Percentiles rank a stretch among this genome's conserved stretches.
These are phyloP conservation scores for Pseudogymnoascus sp. DNA, from an alignment of 2,329 filamentous ascomycete genomes.

Conservation along the genomic window DNA sequence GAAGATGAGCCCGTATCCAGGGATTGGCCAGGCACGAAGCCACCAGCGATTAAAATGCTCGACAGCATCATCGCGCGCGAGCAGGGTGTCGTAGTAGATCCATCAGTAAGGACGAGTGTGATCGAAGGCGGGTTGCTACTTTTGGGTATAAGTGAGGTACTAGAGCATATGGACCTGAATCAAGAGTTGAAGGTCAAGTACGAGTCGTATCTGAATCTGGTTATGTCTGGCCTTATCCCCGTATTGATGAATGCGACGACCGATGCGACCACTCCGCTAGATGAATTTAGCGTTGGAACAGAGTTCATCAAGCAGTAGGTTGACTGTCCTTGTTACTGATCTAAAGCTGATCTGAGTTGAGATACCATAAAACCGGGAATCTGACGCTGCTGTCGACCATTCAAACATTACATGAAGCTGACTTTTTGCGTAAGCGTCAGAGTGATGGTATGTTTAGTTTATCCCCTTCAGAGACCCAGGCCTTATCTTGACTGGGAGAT, in stretches of 20 bases:
- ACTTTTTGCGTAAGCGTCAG: neutral
- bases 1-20: neutral
- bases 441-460: conserved; percentile 1
- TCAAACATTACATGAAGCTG: neutral
- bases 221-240: neutral
- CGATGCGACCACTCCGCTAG: conserved; percentile 3
- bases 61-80: conserved; percentile 10
- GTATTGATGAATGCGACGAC: conserved; percentile 4
- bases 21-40: neutral
- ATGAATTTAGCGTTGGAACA: conserved; percentile 11
- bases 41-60: conserved; percentile 14
- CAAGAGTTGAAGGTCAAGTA: neutral
- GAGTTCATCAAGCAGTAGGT: conserved; percentile 11
- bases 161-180: neutral
- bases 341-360: neutral
- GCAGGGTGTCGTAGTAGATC: conserved; percentile 5
- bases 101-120: conserved; percentile 13
- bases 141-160: conserved; percentile 8
- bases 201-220: conserved; percentile 8
- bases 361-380: conserved; percentile 2
- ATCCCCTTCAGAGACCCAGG: neutral
- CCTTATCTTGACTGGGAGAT: neutral
- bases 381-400: neutral
- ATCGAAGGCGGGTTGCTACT: conserved; percentile 10
- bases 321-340: neutral